Base-by-base conservation (phyloP, 495 filamentous ascomycete genomes). In the Penicillium coprophilum region DNA sequence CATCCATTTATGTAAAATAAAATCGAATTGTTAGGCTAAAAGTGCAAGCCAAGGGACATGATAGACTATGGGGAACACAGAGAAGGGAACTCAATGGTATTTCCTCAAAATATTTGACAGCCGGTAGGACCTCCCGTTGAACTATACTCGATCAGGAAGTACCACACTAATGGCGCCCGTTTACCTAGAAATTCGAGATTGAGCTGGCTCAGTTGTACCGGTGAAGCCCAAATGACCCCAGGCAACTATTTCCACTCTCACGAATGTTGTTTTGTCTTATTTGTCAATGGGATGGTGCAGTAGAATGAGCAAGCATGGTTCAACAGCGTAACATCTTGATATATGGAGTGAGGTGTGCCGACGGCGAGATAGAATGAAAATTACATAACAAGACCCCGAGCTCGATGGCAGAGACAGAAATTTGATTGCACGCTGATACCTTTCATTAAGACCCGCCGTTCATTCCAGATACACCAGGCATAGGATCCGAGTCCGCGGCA, bases 401-500 rank as follows among this genome's bases (percentile, higher is more conserved):
- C 34, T 17, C 6, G 6, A 8, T 38, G 13, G n/a, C 17, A 0
- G n/a, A 36, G 15, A 8, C 13, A 38, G 15, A 17, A 23, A 46
- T 46, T 28, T 46, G 17, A 19, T 34, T 21, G 30, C 11, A 10
- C 12, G 9, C 32, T 21, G 6, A 36, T 24, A 24, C 11, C 17
- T 12, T 50, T 12, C 3, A 20, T 28, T 34, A 45, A 45, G 11
- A 10, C 12, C 40, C 40, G 48, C 50, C 46, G 53, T 59, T 45
- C 57, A 41, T 40, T 17, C 58, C 65, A 57, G 75, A 60, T 49
- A 60, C 64, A 28, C 59, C 39, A 27, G 61, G 41, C 39, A 60
- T 50, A 34, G 64, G 55, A 55, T 74, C 71, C n/a, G 63, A 59
- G 60, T 75, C 68, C 23, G 67, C 69, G 27, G 71, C 84, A 62